phyloP scores from a whole-genome alignment of 805 yeast genomes.

The Ogataea paradorogensis region DNA sequence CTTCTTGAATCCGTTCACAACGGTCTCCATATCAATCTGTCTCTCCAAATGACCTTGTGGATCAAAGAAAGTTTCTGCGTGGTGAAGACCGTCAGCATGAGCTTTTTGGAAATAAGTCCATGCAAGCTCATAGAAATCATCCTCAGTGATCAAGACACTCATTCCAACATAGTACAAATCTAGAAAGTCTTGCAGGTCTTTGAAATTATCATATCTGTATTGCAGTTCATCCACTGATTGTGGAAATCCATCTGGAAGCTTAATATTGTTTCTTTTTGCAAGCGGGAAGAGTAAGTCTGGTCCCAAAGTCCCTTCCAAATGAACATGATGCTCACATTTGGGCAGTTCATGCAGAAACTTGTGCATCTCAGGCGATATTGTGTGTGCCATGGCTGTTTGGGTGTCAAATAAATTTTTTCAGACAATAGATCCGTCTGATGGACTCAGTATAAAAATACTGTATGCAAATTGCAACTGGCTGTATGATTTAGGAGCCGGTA shows the following conservation, averaged over 20 bases:
- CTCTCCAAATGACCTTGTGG: slow-evolving; percentile 82
- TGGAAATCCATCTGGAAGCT: slow-evolving; percentile 64
- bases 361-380: slow-evolving; percentile 38
- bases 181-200: slow-evolving; percentile 73
- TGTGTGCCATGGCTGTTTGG: slow-evolving; percentile 17
- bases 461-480: too few species aligned
- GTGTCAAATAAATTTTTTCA: background rate
- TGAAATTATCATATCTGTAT: slow-evolving; percentile 57
- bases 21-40: slow-evolving; percentile 55
- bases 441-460: background rate
- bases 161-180: slow-evolving; percentile 80
- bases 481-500: background rate
- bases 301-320: slow-evolving; percentile 77
- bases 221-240: slow-evolving; percentile 53
- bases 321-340: slow-evolving; percentile 85
- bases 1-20: slow-evolving; percentile 61
- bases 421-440: slow-evolving; percentile 4
- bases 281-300: slow-evolving; percentile 70
- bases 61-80: slow-evolving; percentile 78
- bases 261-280: slow-evolving; percentile 61
- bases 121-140: slow-evolving; percentile 78
- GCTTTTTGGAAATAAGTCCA: slow-evolving; percentile 67
- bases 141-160: slow-evolving; percentile 64
- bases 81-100: slow-evolving; percentile 54
- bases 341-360: slow-evolving; percentile 67